Evolutionary conservation across 306 rosid genomes (phyloP), one percentile per base, ranked within the genome.

Genomic region (Cucumis melo): DNA sequence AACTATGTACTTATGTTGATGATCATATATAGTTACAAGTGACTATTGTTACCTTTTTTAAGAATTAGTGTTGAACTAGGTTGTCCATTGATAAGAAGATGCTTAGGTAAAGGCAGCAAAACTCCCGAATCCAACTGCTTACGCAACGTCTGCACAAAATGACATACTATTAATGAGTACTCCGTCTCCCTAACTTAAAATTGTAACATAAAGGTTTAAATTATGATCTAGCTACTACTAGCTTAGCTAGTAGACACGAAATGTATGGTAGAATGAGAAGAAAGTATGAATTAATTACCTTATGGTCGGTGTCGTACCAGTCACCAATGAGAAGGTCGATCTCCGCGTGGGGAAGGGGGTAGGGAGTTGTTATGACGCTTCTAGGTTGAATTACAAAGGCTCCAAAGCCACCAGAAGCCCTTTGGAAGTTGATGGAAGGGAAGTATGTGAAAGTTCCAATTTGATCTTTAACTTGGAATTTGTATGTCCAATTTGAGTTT

Each of bases 401-500:
- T 3, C 98, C 98, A 60, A 85, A 91, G 79, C 87, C 97, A 6
- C 98, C 98, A 20, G 84, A 89, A 50, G 90, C 87, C 86, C 88
- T 87, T 5, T 93, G 98, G 46, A 93, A 53, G 60, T 82, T 74
- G 27, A 89, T 88, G 44, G 98, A 83, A 75, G 94, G 97, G 79
- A 90, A 90, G 80, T 91, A 93, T 48, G 68, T 61, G 83, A 1
- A 93, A 29, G 96, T 88, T 74, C 98, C 98, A 29, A 93, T 81
- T 84, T 91, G 98, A 80, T 93, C 98, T 74, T 93, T 93, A 0
- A 80, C 60, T 75, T 93, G 98, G 79, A 93, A 91, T 77, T 84
- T 86, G 88, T 91, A 93, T 39, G 91, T 90, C 94, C 96, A 93
- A 42, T 87, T 93, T n/a, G 88, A 11, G 36, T 88, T 90, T 1